Conservation (phyloP, 352 stramenopile genomes). For the Phytophthora kernoviae region DNA sequence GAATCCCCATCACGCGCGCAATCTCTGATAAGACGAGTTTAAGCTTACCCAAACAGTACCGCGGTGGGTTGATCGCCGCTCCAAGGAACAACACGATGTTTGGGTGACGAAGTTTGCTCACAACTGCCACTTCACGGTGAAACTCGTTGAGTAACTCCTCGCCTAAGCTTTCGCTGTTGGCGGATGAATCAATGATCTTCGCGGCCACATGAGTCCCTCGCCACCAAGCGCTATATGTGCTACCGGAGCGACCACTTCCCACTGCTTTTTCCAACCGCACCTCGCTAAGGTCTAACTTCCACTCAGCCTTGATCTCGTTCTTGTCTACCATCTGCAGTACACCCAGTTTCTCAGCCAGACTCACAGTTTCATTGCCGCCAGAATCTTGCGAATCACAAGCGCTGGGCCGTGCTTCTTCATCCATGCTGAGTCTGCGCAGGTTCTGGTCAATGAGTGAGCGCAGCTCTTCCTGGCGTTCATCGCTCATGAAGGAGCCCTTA, state of each 20-base stretch:
- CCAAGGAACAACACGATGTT: constrained; percentile 90
- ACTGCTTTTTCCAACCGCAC: constrained; percentile 74
- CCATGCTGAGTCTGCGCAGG: constrained; percentile 61
- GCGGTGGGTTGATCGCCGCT: constrained; percentile 73
- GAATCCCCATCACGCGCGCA: not conserved
- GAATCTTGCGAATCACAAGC: constrained; percentile 21
- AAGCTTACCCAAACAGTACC: constrained; percentile 80
- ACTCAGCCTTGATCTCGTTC: constrained; percentile 86
- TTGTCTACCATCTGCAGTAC: constrained; percentile 85
- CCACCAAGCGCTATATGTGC: constrained; percentile 84
- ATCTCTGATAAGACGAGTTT: not conserved
- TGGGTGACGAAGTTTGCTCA: constrained; percentile 84
- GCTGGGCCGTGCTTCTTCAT: constrained; percentile 38
- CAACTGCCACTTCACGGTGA: constrained; percentile 82
- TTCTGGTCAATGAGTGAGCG: constrained; percentile 79
- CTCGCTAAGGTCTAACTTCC: constrained; percentile 76
- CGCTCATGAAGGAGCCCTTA: constrained; percentile 79
- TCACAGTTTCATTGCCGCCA: constrained; percentile 31
- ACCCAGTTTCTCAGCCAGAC: constrained; percentile 70
- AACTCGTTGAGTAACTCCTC: constrained; percentile 88
- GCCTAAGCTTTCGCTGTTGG: constrained; percentile 65
- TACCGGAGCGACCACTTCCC: constrained; percentile 73
- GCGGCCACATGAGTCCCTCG: constrained; percentile 78
- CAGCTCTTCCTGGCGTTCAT: constrained; percentile 75
- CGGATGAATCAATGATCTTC: constrained; percentile 80